Conservation (phyloP, 192 early-diverging fungal species). For the Coemansia sp. region DNA sequence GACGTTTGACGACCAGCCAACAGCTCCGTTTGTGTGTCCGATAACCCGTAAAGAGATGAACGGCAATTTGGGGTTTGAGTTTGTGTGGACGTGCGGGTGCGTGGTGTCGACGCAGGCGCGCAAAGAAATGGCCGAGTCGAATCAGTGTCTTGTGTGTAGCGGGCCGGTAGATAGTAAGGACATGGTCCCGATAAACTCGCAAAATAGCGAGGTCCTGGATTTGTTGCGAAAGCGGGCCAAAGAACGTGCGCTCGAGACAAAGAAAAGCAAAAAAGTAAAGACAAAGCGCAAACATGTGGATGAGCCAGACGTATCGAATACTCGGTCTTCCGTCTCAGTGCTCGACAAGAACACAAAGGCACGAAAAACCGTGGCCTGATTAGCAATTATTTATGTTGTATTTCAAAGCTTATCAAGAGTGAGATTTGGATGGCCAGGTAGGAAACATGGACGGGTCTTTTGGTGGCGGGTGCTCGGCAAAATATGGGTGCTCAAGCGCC, state of each 20-base stretch:
- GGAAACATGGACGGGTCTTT: conserved; percentile 94
- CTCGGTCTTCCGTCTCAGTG: not conserved
- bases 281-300: conserved; percentile 7
- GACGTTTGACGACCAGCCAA: conserved; percentile 17
- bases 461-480: conserved; percentile 78
- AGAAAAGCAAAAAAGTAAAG: conserved; percentile 9
- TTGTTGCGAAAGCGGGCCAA: conserved; percentile 14
- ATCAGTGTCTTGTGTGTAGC: conserved; percentile 24
- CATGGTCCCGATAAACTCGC: conserved; percentile 38
- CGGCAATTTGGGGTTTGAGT: conserved; percentile 42
- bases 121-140: conserved; percentile 25
- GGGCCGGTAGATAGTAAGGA: conserved; percentile 13
- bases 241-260: conserved; percentile 13
- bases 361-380: not conserved
- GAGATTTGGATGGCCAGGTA: conserved; percentile 78
- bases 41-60: conserved; percentile 55
- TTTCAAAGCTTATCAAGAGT: not conserved
- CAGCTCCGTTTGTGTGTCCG: conserved; percentile 47
- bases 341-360: not conserved
- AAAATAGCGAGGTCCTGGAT: conserved; percentile 16
- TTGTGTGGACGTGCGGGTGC: conserved; percentile 50
- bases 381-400: not conserved
- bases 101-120: conserved; percentile 44
- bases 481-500: conserved; percentile 89
- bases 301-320: not conserved